A percentile compares a stretch with the other conserved stretches of the same genome.
Conservation (phyloP, 345 rosid genomes). For the Theobroma cacao region DNA sequence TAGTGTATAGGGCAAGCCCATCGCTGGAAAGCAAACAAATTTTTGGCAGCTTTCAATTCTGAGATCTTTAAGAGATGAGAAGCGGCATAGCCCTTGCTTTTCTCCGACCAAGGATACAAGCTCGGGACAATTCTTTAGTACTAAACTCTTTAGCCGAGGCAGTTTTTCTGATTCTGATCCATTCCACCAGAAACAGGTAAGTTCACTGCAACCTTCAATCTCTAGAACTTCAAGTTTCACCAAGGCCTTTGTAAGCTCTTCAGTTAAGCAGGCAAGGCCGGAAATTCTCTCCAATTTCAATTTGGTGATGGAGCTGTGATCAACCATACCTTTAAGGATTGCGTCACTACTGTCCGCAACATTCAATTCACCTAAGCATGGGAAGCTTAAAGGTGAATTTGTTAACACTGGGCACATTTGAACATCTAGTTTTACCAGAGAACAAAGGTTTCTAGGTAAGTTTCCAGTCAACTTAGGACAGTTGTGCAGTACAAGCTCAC, state of each 20-base stretch:
- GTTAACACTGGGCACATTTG: neutral
- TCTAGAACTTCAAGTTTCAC: conserved; percentile 6
- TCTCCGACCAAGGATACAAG: conserved; percentile 8
- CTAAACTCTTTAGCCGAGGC: conserved; percentile 3
- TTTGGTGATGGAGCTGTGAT: neutral
- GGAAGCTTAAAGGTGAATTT: neutral
- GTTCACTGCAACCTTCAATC: conserved; percentile 1
- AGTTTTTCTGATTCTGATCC: neutral
- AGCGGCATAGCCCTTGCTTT: neutral
- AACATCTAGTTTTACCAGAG: conserved; percentile 9
- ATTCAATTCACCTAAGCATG: conserved; percentile 2
- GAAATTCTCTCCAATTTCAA: conserved; percentile 3
- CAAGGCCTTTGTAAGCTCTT: neutral
- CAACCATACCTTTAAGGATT: neutral
- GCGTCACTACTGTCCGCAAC: neutral
- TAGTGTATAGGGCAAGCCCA: neutral
- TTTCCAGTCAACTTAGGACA: conserved; percentile 14
- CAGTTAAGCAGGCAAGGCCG: conserved; percentile 6
- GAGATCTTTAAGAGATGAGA: neutral
- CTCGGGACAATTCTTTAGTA: neutral
- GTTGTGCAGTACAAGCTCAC: conserved; percentile 15
- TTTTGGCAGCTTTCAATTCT: conserved; percentile 8
- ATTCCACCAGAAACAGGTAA: conserved; percentile 3
- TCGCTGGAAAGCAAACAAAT: neutral
- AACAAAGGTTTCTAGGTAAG: conserved; percentile 17